A percentile compares a stretch with the other conserved stretches of the same genome.
Conservation (phyloP, 2,329 filamentous ascomycete genomes). For the Trichoderma simmonsii region DNA sequence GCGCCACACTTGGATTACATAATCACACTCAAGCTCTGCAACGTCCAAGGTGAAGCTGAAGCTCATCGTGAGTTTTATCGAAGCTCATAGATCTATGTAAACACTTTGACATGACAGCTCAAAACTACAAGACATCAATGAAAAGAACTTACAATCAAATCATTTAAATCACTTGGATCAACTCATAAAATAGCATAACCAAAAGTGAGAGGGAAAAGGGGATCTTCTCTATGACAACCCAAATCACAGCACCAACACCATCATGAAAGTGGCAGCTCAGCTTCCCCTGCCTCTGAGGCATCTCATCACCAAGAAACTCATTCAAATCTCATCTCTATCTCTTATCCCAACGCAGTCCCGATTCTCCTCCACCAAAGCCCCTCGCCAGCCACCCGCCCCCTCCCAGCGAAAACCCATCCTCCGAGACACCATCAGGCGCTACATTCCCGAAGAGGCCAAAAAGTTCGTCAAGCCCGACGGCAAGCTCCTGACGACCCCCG, state of each 20-base stretch:
- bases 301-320: not conserved
- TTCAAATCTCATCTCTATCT: not conserved
- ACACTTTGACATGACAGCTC: not conserved
- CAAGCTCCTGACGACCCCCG: slow-evolving; percentile 29
- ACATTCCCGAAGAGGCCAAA: slow-evolving; percentile 24
- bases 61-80: not conserved
- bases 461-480: slow-evolving; percentile 26
- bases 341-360: not conserved
- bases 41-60: not conserved
- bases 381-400: not conserved
- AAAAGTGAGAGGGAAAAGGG: not conserved
- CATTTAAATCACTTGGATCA: not conserved
- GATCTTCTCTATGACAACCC: not conserved
- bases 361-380: not conserved
- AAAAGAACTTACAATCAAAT: not conserved
- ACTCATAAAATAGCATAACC: not conserved
- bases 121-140: not conserved
- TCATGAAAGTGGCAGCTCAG: slow-evolving; percentile 27
- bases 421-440: slow-evolving; percentile 17
- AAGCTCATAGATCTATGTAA: not conserved
- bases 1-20: not conserved
- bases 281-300: slow-evolving; percentile 10
- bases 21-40: not conserved
- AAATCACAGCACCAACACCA: not conserved
- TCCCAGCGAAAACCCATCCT: slow-evolving; percentile 7